A percentile compares a stretch with the other conserved stretches of the same genome.
Evolutionary conservation across 345 rosid genomes (phyloP).

Genomic region (Cardamine occulta): DNA sequence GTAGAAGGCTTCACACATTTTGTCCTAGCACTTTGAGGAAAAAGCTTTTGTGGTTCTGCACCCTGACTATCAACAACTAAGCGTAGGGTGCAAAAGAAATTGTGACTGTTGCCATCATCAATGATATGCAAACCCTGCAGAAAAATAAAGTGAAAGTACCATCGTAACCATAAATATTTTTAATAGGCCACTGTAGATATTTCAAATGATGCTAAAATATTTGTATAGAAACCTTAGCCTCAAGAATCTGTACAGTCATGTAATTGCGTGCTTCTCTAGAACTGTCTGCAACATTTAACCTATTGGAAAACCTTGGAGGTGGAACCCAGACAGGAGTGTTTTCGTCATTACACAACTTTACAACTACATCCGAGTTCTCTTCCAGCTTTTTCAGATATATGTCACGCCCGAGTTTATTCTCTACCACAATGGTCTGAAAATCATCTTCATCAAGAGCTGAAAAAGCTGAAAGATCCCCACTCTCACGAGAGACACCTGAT

Average conservation of each 20-base stretch:
- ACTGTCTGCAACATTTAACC: slow-evolving; percentile 79
- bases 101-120: slow-evolving; percentile 93
- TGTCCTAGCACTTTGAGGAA: slow-evolving; percentile 98
- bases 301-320: slow-evolving; percentile 91
- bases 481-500: slow-evolving; percentile 49
- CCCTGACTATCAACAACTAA: slow-evolving; percentile 77
- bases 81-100: slow-evolving; percentile 90
- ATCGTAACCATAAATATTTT: slow-evolving; percentile 21
- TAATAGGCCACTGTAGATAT: not conserved
- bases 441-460: slow-evolving; percentile 98
- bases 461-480: slow-evolving; percentile 63
- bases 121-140: slow-evolving; percentile 77
- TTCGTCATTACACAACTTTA: slow-evolving; percentile 63
- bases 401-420: slow-evolving; percentile 89
- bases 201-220: slow-evolving; percentile 10
- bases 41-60: slow-evolving; percentile 85
- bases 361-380: slow-evolving; percentile 60
- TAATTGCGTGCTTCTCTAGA: slow-evolving; percentile 74
- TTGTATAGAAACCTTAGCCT: slow-evolving; percentile 73
- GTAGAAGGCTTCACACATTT: slow-evolving; percentile 87
- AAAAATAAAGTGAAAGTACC: slow-evolving; percentile 24
- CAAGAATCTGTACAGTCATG: slow-evolving; percentile 75
- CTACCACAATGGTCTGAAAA: slow-evolving; percentile 77
- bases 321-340: slow-evolving; percentile 80
- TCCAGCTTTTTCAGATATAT: slow-evolving; percentile 76